Evolutionary conservation across 2,329 filamentous ascomycete species (phyloP), one percentile per base, ranked within the genome.

Genomic region (Cercospora berteroae): DNA sequence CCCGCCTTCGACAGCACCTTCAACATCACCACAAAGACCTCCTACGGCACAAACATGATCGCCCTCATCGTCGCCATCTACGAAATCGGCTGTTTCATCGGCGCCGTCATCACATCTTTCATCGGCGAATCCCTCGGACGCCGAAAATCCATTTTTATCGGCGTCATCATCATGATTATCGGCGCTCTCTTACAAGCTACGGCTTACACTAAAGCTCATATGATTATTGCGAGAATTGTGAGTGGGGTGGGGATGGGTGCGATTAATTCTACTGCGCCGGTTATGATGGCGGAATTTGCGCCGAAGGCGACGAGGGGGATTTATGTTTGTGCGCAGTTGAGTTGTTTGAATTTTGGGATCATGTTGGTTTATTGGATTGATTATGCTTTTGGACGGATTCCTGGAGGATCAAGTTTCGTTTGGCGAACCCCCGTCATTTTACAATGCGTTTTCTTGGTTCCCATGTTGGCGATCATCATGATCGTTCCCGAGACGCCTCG

Each of bases 361-460:
- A 78, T 80, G 60, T 70, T 83, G 29, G 78, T 80, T 1, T 83
- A 83, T 68, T 83, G 82, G 81, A 80, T 83, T 65, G 80, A 83
- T 60, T 82, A 82, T 55, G 82, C 74, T 12, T 78, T 83, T 52
- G 79, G 77, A 1, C 74, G 72, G 7, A 67, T 74, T 29, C 57
- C 68, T 2, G 65, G 68, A 12, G 70, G 64, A 0, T 66, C 70
- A 0, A 78, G 77, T 70, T 80, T 78, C 60, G 75, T 79, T 6
- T 82, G 80, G 81, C 71, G 82, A 4, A 66, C 83, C 1, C 81
- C 80, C 0, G 76, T 81, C n/a, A 77, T 79, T 3, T 69, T 83
- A 3, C 82, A 83, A 65, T 79, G 77, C 69, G 62, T 82, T 52
- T 80, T 81, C 67, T 75, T 81, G 9, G 25, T 81, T 0, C 75